These are phyloP conservation scores for Aegilops tauschii DNA, from an alignment of 176 grass and related monocot species.

Conservation along the genomic window DNA sequence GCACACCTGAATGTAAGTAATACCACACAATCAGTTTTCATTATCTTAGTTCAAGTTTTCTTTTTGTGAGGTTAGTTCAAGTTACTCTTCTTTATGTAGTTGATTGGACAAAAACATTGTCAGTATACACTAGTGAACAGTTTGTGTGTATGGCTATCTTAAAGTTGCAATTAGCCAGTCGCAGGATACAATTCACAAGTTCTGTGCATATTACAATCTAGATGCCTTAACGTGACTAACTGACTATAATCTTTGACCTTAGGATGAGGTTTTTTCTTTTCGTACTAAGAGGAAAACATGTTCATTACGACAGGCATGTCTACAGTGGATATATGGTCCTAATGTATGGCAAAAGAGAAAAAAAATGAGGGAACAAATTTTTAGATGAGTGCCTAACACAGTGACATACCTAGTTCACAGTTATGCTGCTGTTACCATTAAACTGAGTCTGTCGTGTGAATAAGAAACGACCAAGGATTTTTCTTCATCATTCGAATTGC, in stretches of 20 bases:
- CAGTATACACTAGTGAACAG: not conserved
- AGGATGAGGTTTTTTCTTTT: not conserved
- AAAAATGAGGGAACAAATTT: not conserved
- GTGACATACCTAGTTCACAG: not conserved
- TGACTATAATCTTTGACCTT: not conserved
- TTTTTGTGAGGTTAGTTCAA: not conserved
- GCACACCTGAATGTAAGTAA: constrained; percentile 92
- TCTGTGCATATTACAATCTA: not conserved
- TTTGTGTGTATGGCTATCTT: not conserved
- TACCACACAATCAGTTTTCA: constrained; percentile 1
- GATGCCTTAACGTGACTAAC: not conserved
- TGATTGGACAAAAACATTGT: not conserved
- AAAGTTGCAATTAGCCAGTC: not conserved
- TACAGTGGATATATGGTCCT: not conserved
- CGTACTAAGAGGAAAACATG: not conserved
- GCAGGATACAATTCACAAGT: not conserved
- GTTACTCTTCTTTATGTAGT: not conserved
- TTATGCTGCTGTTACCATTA: not conserved
- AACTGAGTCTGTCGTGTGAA: not conserved
- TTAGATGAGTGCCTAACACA: not conserved
- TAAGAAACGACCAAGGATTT: not conserved
- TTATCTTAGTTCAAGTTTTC: not conserved
- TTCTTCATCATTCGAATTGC: not conserved
- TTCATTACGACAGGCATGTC: not conserved
- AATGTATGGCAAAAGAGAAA: not conserved